Percentiles rank a stretch among this genome's conserved stretches.
Conservation (phyloP, 2,329 filamentous ascomycete species). For the Ophiostoma australiae region DNA sequence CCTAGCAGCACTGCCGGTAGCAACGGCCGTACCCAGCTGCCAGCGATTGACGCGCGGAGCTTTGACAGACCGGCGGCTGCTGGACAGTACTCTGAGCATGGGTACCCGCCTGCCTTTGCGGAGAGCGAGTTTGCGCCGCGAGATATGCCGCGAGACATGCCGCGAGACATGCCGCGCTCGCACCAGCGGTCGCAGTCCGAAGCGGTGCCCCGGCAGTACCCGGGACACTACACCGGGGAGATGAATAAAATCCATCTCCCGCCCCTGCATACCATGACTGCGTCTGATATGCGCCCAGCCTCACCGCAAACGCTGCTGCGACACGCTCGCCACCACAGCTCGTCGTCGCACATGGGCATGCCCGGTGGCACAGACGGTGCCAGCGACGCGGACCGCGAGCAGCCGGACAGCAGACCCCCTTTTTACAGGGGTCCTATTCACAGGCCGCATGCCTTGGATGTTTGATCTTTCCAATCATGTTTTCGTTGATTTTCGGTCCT, state of each 20-base stretch:
- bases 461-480: too few species aligned
- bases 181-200: constrained; percentile 29
- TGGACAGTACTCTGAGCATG: neutral
- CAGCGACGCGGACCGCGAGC: too few species aligned
- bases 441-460: too few species aligned
- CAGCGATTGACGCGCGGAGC: neutral
- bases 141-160: neutral
- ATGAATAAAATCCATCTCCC: neutral
- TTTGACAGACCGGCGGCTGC: neutral
- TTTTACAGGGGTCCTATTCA: too few species aligned
- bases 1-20: neutral
- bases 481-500: neutral
- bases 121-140: neutral
- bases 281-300: neutral
- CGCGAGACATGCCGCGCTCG: neutral
- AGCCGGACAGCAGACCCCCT: too few species aligned
- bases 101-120: neutral
- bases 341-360: neutral
- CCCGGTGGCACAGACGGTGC: neutral
- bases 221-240: neutral
- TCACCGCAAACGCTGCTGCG: neutral
- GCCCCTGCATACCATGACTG: neutral
- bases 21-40: constrained; percentile 15
- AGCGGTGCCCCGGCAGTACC: neutral
- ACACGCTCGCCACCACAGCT: neutral